Conservation (phyloP, 345 rosid species). For the Eutrema heterophyllum region DNA sequence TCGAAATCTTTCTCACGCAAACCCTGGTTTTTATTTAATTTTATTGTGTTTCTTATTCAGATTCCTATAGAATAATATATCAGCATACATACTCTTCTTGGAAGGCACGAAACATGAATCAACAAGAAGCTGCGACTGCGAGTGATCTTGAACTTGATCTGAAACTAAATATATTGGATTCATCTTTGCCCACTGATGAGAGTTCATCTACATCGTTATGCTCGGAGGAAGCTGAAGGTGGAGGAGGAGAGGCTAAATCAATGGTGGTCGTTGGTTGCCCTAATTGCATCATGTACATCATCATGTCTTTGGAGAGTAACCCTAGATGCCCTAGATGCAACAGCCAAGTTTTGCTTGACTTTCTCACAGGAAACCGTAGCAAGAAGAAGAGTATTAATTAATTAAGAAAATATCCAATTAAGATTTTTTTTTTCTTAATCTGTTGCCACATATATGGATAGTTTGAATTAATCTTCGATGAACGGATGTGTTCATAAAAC, state of each 20-base stretch:
- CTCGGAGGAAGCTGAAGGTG: constrained; percentile 27
- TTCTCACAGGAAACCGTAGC: constrained; percentile 17
- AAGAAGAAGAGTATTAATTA: constrained; percentile 6
- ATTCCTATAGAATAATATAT: neutral
- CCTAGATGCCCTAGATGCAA: constrained; percentile 38
- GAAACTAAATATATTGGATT: constrained; percentile 18
- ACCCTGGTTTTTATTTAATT: neutral
- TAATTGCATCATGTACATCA: constrained; percentile 33
- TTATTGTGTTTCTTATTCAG: neutral
- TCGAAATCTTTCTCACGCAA: neutral
- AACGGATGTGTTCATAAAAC: neutral
- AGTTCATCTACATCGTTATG: constrained; percentile 31
- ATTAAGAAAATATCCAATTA: neutral
- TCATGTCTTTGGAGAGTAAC: constrained; percentile 27
- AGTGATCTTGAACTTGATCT: constrained; percentile 29
- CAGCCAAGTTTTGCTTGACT: constrained; percentile 31
- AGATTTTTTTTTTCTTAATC: neutral
- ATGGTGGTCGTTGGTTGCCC: constrained; percentile 36
- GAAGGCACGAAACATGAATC: constrained; percentile 29
- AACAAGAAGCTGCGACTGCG: constrained; percentile 1
- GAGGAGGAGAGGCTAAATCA: constrained; percentile 28
- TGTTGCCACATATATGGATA: neutral
- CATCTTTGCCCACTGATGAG: constrained; percentile 16
- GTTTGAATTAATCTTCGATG: neutral
- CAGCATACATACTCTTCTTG: constrained; percentile 9